Base-by-base conservation (phyloP, 805 yeast species). In the Jamesozyma hellenica region DNA sequence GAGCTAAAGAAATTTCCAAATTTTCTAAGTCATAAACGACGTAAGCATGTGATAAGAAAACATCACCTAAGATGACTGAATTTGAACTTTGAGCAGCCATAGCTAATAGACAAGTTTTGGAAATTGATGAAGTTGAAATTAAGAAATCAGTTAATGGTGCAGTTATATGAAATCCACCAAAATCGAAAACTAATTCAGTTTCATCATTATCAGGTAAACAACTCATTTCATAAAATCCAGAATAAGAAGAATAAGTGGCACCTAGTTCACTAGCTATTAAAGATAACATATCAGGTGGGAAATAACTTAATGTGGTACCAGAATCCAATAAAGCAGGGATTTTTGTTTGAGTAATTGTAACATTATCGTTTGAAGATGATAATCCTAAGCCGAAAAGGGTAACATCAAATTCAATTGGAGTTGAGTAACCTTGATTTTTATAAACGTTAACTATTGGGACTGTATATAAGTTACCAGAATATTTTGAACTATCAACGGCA, bases 81-180 rank as follows among this genome's bases (percentile, higher is more conserved):
- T 42, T 42, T 4, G 54, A 7, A 15, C 28, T 45, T 21, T 50
- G 47, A 11, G 63, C 58, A 3, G 49, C 38, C 4, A 74, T 42
- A 6, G 72, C 77, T 29, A 75, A 47, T 6, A 66, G 69, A 60
- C 80, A 76, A 11, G 26, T 36, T 12, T 11, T 14, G 13, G 31
- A 17, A 18, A 27, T 11, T 25, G 28, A 16, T 18, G 61, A 52
- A 27, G 50, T 42, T 17, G 35, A 35, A 26, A 64, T 42, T 26
- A 65, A 44, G 45, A 63, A 60, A 47, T 64, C 56, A 2, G 45
- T 32, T 19, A 75, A 52, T 23, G 82, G 77, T 13, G 72, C 76
- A 16, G 61, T 51, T 41, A 82, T 76, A n/a, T 60, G 58, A 34
- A 68, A 63, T 1, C 90, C 90, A 47, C 78, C 77, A 56, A 82